Percentiles rank a stretch among this genome's conserved stretches.
Conservation (phyloP, 108 stramenopile genomes). For the Schizochytrium sp. region DNA sequence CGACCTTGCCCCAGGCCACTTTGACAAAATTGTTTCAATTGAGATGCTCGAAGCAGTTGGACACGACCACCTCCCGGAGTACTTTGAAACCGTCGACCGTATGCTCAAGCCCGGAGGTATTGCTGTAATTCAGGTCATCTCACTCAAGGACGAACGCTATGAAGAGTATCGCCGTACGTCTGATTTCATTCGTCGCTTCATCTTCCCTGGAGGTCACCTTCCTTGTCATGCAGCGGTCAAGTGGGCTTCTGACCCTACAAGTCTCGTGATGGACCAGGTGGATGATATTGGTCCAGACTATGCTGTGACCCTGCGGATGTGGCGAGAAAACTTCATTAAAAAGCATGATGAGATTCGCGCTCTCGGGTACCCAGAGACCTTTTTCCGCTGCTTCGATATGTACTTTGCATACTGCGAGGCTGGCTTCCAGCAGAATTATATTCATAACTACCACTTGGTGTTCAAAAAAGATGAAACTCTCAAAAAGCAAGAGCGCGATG, state of each 20-base stretch:
- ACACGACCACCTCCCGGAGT: slow-evolving; percentile 85
- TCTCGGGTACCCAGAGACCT: slow-evolving; percentile 92
- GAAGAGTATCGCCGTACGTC: slow-evolving; percentile 85
- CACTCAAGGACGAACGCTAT: slow-evolving; percentile 92
- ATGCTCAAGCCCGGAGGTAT: slow-evolving; percentile 86
- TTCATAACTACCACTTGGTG: slow-evolving; percentile 47
- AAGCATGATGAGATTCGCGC: slow-evolving; percentile 75
- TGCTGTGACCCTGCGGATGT: slow-evolving; percentile 91
- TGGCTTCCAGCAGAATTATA: slow-evolving; percentile 77
- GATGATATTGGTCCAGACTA: slow-evolving; percentile 94
- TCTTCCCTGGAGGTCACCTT: slow-evolving; percentile 92
- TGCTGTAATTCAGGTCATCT: slow-evolving; percentile 95
- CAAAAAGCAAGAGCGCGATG: not conserved
- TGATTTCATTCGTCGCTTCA: slow-evolving; percentile 95
- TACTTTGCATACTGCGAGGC: slow-evolving; percentile 96
- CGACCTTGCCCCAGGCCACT: slow-evolving; percentile 69
- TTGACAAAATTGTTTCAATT: slow-evolving; percentile 92
- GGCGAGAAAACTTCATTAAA: slow-evolving; percentile 92
- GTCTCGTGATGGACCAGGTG: slow-evolving; percentile 85
- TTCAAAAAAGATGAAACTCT: not conserved
- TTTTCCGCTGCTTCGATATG: slow-evolving; percentile 94
- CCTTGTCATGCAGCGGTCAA: slow-evolving; percentile 89
- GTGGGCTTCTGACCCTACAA: slow-evolving; percentile 82
- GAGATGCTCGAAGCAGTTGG: slow-evolving; percentile 99
- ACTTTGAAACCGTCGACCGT: slow-evolving; percentile 90